These are phyloP conservation scores for Quercus cerris DNA, from an alignment of 306 rosid genomes.

Conservation along the genomic window DNA sequence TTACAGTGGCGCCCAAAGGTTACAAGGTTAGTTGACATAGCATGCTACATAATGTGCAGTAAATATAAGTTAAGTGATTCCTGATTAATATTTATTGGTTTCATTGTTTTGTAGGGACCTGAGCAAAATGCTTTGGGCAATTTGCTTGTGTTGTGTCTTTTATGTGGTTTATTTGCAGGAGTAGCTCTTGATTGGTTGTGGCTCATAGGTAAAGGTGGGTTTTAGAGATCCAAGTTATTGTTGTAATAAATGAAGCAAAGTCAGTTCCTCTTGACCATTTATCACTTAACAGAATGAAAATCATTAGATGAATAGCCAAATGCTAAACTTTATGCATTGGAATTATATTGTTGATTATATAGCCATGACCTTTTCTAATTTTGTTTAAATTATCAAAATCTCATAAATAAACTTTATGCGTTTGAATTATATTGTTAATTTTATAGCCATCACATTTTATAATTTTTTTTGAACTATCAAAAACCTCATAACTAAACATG, in stretches of 20 bases:
- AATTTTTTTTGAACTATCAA: neutral
- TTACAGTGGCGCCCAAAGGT: slow-evolving; percentile 72
- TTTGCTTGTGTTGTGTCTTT: slow-evolving; percentile 58
- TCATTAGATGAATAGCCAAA: neutral
- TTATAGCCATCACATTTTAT: neutral
- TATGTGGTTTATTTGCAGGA: slow-evolving; percentile 63
- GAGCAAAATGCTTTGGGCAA: slow-evolving; percentile 93
- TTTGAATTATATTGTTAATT: neutral
- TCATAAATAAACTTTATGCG: neutral
- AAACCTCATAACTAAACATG: neutral
- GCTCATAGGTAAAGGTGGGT: slow-evolving; percentile 58
- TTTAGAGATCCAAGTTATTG: slow-evolving; percentile 1
- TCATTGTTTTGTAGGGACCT: slow-evolving; percentile 57
- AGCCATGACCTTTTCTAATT: neutral
- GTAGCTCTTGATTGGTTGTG: slow-evolving; percentile 82
- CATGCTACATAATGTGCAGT: neutral
- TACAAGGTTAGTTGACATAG: slow-evolving; percentile 49
- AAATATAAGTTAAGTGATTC: neutral
- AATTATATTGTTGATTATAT: neutral
- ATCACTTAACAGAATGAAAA: neutral
- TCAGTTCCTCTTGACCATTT: neutral
- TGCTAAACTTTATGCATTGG: neutral
- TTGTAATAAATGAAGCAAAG: neutral
- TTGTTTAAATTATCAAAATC: neutral
- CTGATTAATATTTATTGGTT: neutral